Conservation (phyloP, 352 stramenopile genomes). For the Pythium vanterpoolii region DNA sequence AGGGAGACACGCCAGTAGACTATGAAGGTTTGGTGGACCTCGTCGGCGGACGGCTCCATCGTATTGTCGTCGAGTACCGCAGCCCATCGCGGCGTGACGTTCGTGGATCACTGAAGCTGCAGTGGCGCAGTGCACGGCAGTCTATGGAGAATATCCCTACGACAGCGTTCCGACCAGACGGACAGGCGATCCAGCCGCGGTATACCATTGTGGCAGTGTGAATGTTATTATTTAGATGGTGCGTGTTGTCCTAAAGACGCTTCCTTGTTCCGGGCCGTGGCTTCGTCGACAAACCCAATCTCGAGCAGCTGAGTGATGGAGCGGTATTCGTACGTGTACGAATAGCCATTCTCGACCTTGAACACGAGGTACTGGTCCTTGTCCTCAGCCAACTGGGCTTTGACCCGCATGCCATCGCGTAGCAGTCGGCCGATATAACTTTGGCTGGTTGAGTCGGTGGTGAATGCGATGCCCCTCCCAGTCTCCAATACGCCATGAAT, state of each 20-base stretch:
- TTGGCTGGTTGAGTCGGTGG: constrained; percentile 27
- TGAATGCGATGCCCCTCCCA: constrained; percentile 39
- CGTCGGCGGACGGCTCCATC: constrained; percentile 19
- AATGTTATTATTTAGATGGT: no score
- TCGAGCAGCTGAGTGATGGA: constrained; percentile 20
- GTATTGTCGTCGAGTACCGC: constrained; percentile 25
- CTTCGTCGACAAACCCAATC: constrained; percentile 31
- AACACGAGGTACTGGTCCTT: constrained; percentile 55
- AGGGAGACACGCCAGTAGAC: background rate
- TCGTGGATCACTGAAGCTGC: constrained; percentile 9
- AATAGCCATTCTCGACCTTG: constrained; percentile 53
- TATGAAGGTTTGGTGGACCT: constrained; percentile 16
- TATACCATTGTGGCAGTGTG: constrained; percentile 13
- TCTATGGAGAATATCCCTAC: constrained; percentile 17
- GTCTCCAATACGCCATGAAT: constrained; percentile 62
- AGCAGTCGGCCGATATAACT: constrained; percentile 41
- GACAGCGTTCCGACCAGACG: constrained; percentile 14
- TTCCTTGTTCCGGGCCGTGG: no score
- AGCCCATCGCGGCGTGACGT: constrained; percentile 19
- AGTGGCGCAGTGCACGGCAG: constrained; percentile 23
- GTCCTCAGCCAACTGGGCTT: constrained; percentile 41
- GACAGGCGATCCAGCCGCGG: constrained; percentile 20
- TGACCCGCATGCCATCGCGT: constrained; percentile 56
- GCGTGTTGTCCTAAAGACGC: no score
- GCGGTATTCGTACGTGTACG: constrained; percentile 57